Evolutionary conservation across 495 filamentous ascomycete species (phyloP), one percentile per base, ranked within the genome.

Genomic region (Xylaria castorea): DNA sequence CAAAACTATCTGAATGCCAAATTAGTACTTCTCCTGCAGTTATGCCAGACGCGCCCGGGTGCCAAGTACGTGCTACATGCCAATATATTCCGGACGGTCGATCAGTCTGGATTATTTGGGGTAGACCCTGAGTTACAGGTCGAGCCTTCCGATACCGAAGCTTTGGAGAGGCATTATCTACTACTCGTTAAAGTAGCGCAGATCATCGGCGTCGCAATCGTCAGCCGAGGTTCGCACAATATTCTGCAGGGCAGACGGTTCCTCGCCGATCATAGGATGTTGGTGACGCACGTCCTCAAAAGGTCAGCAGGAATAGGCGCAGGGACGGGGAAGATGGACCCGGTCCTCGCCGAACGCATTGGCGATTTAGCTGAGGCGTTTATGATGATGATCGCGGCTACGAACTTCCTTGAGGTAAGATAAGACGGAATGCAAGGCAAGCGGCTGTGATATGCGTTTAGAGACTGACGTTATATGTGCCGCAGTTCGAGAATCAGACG

Each of bases 201-300:
- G 18, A 91, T 98, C 63, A 90, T 99, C 68, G 91, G 90, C 40
- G 89, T 92, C 6, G 91, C 91, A 2, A 88, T 97, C 12, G 85
- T 98, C 27, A 90, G 90, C 66, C 85, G 93, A 5, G 95, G 97
- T 0, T 83, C 90, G 12, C 91, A 95, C 74, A 98, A 98, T 80
- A 89, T 95, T 66, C 85, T 91, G 34, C 92, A 94, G 75, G 94
- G 89, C 18, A 87, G 90, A 42, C 79, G 81, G 20, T 98, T 99
- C 81, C 82, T 98, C 66, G 81, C 85, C 27, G 92, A 95, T 73
- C 94, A 97, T 79, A 84, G 96, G 68, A 86, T 89, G 71, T 86
- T 92, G 72, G 91, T 97, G 71, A 89, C 97, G 72, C 91, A 94
- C 25, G 89, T 97, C n/a, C 93, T 98, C 77, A 99, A 99, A 82